Evolutionary conservation across 768 basidiomycete species (phyloP), one percentile per base, ranked within the genome.

Genomic region (Russula virescens): DNA sequence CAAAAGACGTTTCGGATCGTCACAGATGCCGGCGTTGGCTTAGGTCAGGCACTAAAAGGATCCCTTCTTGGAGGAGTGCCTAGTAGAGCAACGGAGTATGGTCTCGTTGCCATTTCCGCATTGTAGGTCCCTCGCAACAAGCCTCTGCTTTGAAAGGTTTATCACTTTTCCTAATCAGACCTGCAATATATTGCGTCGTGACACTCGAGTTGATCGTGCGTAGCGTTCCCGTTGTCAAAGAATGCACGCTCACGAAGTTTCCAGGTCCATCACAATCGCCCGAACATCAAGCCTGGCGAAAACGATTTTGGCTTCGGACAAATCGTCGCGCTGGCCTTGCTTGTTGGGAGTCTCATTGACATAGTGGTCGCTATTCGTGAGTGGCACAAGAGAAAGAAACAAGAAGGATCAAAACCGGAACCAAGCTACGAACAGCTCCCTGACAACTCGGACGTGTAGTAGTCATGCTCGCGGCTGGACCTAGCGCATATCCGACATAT

Each of bases 191-290:
- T 35, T 50, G 57, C 47, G 28, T 63, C 16, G 25, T 28, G 31
- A 63, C 46, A 26, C 35, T 63, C 25, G 57, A 54, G 51, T 34
- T 58, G 34, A 63, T 58, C 4, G 62, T 63, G n/a, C 35, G 56
- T 58, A 11, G 35, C 13, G 18, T 10, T 16, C 25, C 21, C 14
- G 2, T 31, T 11, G 46, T 7, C 25, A 16, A 46, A 5, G 21
- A 53, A 48, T 9, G 28, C 19, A 16, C 48, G 31, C 62, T 63
- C 11, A 58, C 14, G 18, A 6, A 49, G 23, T 26, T 21, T 38
- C 26, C 28, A 63, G 62, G 57, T 63, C 38, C 46, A 43, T 28
- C 46, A 28, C 28, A 63, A 63, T 25, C 45, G 28, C 8, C 19
- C 2, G n/a, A 34, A 54, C 28, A 58, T 59, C 26, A 23, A 53